Evolutionary conservation across 2,329 filamentous ascomycete species (phyloP).

Genomic region (Verticillium tricorpus): DNA sequence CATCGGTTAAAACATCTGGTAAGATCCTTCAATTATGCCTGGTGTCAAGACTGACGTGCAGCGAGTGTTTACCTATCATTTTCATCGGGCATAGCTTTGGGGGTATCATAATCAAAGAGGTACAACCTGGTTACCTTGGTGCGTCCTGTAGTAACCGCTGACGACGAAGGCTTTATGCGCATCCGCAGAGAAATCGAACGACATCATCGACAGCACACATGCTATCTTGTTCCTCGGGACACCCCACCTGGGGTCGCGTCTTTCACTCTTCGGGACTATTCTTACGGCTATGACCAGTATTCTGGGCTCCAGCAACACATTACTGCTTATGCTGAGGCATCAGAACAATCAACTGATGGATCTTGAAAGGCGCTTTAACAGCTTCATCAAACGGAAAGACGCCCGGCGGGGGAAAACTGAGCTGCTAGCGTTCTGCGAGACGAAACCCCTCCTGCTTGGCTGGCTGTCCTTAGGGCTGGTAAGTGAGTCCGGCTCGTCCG

Average conservation of each 20-base stretch:
- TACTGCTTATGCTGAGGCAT: not conserved
- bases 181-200: not conserved
- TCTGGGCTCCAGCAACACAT: not conserved
- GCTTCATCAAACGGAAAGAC: not conserved
- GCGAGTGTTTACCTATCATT: not conserved
- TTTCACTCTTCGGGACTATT: not conserved
- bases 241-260: slow-evolving; percentile 1
- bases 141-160: not conserved
- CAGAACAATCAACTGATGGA: not conserved
- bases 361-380: not conserved
- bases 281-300: not conserved
- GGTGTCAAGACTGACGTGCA: not conserved
- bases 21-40: no score
- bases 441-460: not conserved
- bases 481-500: not conserved
- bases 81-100: slow-evolving; percentile 2
- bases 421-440: not conserved
- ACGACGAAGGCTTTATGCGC: not conserved
- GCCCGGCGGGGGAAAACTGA: not conserved
- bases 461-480: not conserved
- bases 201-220: not conserved
- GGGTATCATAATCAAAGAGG: slow-evolving; percentile 3
- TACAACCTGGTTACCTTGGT: not conserved
- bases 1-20: not conserved
- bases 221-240: slow-evolving; percentile 3